Evolutionary conservation across 148 eudicot species (phyloP), one percentile per base, ranked within the genome.

Genomic region (Rhododendron molle): DNA sequence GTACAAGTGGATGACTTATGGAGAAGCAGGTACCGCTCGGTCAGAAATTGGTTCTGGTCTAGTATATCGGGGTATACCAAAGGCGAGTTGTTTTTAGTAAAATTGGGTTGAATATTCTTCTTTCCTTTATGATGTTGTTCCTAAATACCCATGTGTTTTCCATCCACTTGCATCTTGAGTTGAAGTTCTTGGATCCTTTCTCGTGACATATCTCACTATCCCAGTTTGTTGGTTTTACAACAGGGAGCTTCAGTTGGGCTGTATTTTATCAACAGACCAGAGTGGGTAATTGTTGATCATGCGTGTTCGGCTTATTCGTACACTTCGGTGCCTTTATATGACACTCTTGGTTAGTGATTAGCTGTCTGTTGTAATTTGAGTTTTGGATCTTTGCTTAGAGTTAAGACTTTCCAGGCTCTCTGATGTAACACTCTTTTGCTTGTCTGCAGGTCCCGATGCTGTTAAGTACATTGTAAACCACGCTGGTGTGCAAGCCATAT

Each of bases 221-320:
- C 40, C 2, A 43, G 30, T 84, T 79, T 13, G 78, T 81, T 87
- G 62, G 84, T 23, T 34, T 86, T 88, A 38, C 65, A 60, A 69
- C 92, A 96, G 99, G 99, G 98, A 91, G 89, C 92, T 82, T 87
- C 92, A 76, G 93, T 95, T 76, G 99, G 99, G 80, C 91, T 96
- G 32, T 96, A 96, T 87, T 94, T 96, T 85, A 93, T 95, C 89
- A 96, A 96, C 90, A 90, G 98, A 90, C 99, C 99, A 30, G 99
- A 96, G 88, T 96, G 99, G 99, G 46, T 94, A 32, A 91, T 96
- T 69, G 94, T 95, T 86, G 99, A 96, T 84, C 98, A 95, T 93
- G 98, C 99, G 78, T 96, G 99, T 90, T 91, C 99, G 38, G 95
- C 99, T 36, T 96, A 95, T 92, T 96, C 99, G 23, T 92, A 83